Evolutionary conservation across 768 basidiomycete species (phyloP), one percentile per base, ranked within the genome.

Genomic region (Boletus barrowsii): DNA sequence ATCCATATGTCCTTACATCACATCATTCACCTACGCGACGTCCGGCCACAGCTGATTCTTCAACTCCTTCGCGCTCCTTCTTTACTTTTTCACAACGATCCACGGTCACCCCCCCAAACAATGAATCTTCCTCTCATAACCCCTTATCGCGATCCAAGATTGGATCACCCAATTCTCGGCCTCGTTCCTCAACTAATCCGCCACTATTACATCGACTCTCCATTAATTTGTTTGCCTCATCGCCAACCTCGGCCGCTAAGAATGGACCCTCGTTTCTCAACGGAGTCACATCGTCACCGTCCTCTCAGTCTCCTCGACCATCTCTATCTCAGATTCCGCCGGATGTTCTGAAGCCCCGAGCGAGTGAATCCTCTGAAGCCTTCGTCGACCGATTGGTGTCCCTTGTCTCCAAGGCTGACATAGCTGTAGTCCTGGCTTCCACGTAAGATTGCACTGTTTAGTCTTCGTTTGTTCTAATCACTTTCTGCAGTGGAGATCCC

Each of bases 381-480:
- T 98, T 90, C 72, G 69, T 97, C 30, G 65, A 72, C 13, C 78
- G 92, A 55, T 71, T 98, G 40, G 71, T 78, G 39, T 71, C 79
- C 17, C 78, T 80, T 33, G 83, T 93, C 10, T 83, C 79, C 60
- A 88, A 90, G 66, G 80, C 84, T 2, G 94, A 97, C 62, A 75
- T 98, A 39, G 88, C 89, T 1, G 79, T 80, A 20, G 80, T 93
- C 14, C 71, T 98, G 24, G 93, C 95, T 32, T 83, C 89, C 15
- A 90, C 83, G 94, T 94, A 70, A 61, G 59, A 51, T 44, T 45
- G 24, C n/a, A 46, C 45, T 53, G 36, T 14, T 43, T 39, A 44
- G n/a, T 36, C 35, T 49, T 41, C 43, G 37, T 49, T 55, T 18
- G 11, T 29, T 55, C 57, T 55, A 32, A 64, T 49, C 47, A 24